These are phyloP conservation scores for Isoetes taiwanensis DNA, from an alignment of 75 land plant species.

Conservation along the genomic window DNA sequence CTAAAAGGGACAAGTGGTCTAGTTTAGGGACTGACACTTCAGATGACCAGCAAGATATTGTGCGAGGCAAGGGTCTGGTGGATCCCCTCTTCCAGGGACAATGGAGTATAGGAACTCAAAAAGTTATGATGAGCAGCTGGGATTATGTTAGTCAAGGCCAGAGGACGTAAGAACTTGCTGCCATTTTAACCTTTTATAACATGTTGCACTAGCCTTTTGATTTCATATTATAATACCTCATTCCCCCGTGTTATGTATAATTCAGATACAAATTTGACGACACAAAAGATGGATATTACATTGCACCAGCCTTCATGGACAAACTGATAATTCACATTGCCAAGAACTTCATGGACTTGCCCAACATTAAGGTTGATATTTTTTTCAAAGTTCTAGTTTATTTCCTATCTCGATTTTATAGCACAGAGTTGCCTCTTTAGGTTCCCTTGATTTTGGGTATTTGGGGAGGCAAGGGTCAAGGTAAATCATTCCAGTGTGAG, in stretches of 20 bases:
- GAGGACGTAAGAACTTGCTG: slow-evolving; percentile 32
- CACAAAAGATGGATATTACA: background rate
- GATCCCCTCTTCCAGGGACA: slow-evolving; percentile 82
- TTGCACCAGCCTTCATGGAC: slow-evolving; percentile 2
- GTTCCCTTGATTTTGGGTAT: slow-evolving; percentile 79
- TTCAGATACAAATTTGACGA: background rate
- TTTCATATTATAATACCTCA: too few species aligned
- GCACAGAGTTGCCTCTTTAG: too few species aligned
- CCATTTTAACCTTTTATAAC: too few species aligned
- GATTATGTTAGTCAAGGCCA: slow-evolving; percentile 78
- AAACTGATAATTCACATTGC: background rate
- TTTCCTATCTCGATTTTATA: background rate
- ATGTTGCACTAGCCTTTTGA: too few species aligned
- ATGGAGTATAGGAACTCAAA: slow-evolving; percentile 58
- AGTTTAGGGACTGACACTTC: slow-evolving; percentile 64
- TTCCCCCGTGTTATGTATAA: too few species aligned
- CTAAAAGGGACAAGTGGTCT: slow-evolving; percentile 46
- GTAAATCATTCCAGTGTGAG: slow-evolving; percentile 93
- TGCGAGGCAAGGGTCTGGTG: slow-evolving; percentile 86
- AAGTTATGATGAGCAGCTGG: slow-evolving; percentile 54
- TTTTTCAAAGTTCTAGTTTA: background rate
- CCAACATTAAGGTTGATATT: background rate
- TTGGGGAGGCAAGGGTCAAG: slow-evolving; percentile 97
- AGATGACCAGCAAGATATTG: slow-evolving; percentile 93
- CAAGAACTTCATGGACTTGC: slow-evolving; percentile 1